A percentile compares a stretch with the other conserved stretches of the same genome.
These are phyloP conservation scores for Backusella australiensis DNA, from an alignment of 192 early-diverging fungal species.

Conservation along the genomic window DNA sequence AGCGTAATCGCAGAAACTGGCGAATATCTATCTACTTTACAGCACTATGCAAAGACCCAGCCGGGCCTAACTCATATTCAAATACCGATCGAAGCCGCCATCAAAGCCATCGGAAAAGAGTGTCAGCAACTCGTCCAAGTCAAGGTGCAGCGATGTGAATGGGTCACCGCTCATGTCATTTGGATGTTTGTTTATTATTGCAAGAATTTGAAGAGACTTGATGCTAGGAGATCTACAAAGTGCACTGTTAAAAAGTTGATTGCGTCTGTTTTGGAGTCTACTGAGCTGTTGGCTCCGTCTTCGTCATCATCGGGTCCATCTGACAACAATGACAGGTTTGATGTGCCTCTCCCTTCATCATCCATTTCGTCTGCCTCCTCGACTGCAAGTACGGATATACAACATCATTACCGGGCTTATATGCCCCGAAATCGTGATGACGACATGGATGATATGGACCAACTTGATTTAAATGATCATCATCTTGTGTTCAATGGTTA, in stretches of 20 bases:
- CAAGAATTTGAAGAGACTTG: slow-evolving; percentile 31
- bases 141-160: slow-evolving; percentile 43
- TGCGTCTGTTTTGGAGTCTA: slow-evolving; percentile 23
- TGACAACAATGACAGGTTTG: neutral
- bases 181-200: slow-evolving; percentile 33
- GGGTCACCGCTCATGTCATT: slow-evolving; percentile 40
- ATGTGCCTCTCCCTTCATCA: neutral
- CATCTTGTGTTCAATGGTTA: neutral
- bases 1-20: slow-evolving; percentile 44
- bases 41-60: slow-evolving; percentile 38
- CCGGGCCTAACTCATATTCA: slow-evolving; percentile 40
- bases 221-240: slow-evolving; percentile 38
- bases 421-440: neutral
- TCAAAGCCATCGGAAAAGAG: slow-evolving; percentile 37
- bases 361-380: neutral
- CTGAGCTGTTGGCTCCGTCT: neutral
- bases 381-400: neutral
- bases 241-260: slow-evolving; percentile 27
- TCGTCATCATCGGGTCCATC: neutral
- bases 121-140: slow-evolving; percentile 35
- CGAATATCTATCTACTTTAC: slow-evolving; percentile 46
- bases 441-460: neutral
- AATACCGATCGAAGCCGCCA: slow-evolving; percentile 33
- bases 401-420: neutral
- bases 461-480: neutral